Base-by-base conservation (phyloP, 352 stramenopile genomes). In the Globisporangium irregulare region DNA sequence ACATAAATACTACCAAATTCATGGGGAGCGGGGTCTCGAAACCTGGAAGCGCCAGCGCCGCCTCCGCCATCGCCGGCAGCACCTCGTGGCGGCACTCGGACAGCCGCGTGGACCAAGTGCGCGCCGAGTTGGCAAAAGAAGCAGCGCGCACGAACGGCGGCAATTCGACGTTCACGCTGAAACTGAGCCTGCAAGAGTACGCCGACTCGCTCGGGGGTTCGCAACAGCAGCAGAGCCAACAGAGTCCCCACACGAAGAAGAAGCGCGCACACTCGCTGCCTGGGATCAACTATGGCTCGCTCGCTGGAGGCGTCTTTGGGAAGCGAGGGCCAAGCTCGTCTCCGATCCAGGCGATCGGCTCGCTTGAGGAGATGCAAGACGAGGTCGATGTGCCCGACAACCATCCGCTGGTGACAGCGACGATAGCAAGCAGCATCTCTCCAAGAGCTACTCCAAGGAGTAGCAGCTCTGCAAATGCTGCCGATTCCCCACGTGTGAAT, bases 1-100 rank as follows among this genome's bases (percentile, higher is more conserved):
- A 48, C 14, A 48, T n/a, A 48, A 18, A n/a, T 32, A 32, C 29
- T 15, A n/a, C 14, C 14, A 48, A 48, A 8, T 59, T 41, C 51
- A 83, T 83, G 76, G 76, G 76, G 32, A 74, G 74, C 29, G 74
- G 76, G 7, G 70, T 77, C 25, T 81, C 77, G 14, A 72, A 72
- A 27, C 58, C 69, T 14, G 18, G 27, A 29, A 24, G 15, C 54
- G 15, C 14, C 27, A 20, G 32, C 27, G 2, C n/a, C 25, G 3
- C 12, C 41, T 20, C 41, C 41, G 14, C 15, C 41, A 48, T 7
- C 41, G 20, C 1, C 4, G 15, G 41, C 41, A 8, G 6, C 54
- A 34, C 18, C 48, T 59, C 59, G 22, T 15, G 71, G 57, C 77
- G 74, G 43, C 70, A 67, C 50, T 80, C 74, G 2, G 72, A 74